Conservation (phyloP, 257 asterid genomes). For the Striga asiatica region DNA sequence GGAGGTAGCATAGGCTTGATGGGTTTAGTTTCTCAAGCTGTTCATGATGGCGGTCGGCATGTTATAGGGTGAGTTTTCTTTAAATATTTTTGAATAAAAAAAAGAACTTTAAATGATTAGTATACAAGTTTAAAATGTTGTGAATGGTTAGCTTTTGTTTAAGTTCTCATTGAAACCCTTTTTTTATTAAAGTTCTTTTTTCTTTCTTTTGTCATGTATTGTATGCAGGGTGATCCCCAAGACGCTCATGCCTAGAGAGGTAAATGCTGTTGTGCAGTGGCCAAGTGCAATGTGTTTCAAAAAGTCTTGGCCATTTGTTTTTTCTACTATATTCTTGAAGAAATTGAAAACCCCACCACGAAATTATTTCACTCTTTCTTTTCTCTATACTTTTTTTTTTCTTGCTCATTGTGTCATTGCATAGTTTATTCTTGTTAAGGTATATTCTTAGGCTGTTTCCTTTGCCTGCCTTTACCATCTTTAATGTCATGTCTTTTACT, state of each 20-base stretch:
- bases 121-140: slow-evolving; percentile 2
- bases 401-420: no score
- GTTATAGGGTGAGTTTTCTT: slow-evolving; percentile 37
- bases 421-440: no score
- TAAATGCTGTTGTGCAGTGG: slow-evolving; percentile 41
- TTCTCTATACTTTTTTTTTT: no score
- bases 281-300: no score
- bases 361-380: no score
- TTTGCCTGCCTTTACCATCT: no score
- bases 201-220: slow-evolving; percentile 57
- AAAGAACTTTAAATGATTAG: neutral
- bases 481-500: no score
- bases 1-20: slow-evolving; percentile 61
- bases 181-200: slow-evolving; percentile 16
- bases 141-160: no score
- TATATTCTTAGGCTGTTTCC: no score
- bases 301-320: slow-evolving; percentile 27
- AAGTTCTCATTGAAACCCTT: slow-evolving; percentile 8
- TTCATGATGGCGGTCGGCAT: slow-evolving; percentile 66
- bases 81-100: neutral
- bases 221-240: slow-evolving; percentile 96
- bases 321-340: no score
- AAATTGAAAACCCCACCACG: no score
- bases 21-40: slow-evolving; percentile 61
- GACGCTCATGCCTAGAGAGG: slow-evolving; percentile 99